These are phyloP conservation scores for Endothia cerciana DNA, from an alignment of 2,329 filamentous ascomycete species.

Conservation along the genomic window DNA sequence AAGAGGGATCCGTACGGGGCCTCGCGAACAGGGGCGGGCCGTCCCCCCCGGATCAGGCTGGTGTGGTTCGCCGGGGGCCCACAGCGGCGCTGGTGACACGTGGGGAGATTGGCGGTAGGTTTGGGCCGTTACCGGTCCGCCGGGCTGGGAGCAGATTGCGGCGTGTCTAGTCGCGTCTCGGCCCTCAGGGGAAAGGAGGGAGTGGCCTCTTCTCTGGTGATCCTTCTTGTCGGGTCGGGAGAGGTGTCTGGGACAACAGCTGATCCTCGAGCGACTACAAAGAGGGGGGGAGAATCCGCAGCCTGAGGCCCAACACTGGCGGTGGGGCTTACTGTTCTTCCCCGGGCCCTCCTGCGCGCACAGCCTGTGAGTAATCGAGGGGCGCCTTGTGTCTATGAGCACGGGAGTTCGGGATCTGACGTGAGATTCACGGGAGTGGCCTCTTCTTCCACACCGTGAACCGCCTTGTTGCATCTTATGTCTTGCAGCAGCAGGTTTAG, in stretches of 20 bases:
- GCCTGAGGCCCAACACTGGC: not conserved
- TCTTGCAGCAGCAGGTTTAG: not conserved
- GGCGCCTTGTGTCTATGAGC: not conserved
- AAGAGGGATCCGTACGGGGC: constrained; percentile 4
- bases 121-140: constrained; percentile 14
- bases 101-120: constrained; percentile 2
- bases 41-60: constrained; percentile 12
- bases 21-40: not conserved
- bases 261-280: not conserved
- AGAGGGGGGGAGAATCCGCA: not conserved
- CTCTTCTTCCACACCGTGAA: not conserved
- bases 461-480: constrained; percentile 1
- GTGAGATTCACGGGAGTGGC: constrained; percentile 5
- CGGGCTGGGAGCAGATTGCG: constrained; percentile 9
- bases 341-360: not conserved
- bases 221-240: not conserved
- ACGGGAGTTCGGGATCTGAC: not conserved
- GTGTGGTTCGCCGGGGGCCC: constrained; percentile 13
- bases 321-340: not conserved
- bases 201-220: not conserved
- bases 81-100: constrained; percentile 9
- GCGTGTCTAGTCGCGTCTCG: constrained; percentile 4
- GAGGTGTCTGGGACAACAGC: not conserved
- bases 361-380: too few species aligned
- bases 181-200: not conserved